phyloP scores from a whole-genome alignment of 23 red algal species.

The Agarophyton chilense region DNA sequence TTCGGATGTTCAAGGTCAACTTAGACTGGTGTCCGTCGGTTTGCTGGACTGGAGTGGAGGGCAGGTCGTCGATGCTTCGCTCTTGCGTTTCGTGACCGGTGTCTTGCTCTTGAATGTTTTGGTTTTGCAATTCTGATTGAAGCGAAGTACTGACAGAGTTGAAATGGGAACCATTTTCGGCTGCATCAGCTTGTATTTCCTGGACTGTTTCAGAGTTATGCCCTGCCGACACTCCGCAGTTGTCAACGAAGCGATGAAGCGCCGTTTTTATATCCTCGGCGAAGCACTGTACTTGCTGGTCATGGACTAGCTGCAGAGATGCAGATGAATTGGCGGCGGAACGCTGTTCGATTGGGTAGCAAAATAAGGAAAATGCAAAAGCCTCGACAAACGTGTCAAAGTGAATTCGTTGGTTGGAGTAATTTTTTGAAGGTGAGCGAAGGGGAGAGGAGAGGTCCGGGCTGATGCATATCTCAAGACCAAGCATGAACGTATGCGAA shows the following conservation, averaged over 20 bases:
- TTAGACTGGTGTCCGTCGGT: background rate
- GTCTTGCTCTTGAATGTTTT: background rate
- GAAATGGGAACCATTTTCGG: background rate
- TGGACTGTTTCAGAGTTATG: background rate
- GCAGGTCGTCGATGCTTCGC: background rate
- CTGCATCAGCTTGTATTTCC: background rate
- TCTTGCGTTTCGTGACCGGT: background rate
- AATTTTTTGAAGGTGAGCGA: conserved; percentile 33
- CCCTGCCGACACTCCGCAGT: background rate
- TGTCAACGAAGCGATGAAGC: background rate
- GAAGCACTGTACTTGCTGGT: background rate
- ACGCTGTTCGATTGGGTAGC: conserved; percentile 5
- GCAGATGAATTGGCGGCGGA: background rate
- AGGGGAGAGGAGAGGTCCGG: background rate
- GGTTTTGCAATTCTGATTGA: background rate
- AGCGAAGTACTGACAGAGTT: background rate
- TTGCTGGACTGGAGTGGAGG: background rate
- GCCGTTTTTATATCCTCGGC: background rate
- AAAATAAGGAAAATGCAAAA: conserved; percentile 39
- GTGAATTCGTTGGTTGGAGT: conserved; percentile 32
- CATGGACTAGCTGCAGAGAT: background rate
- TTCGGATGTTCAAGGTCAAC: background rate
- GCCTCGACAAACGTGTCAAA: conserved; percentile 25
- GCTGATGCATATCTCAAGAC: conserved; percentile 9
- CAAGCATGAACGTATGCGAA: conserved; percentile 20